Conservation (phyloP, 164 flowering plant genomes). For the Berberis vulgaris region DNA sequence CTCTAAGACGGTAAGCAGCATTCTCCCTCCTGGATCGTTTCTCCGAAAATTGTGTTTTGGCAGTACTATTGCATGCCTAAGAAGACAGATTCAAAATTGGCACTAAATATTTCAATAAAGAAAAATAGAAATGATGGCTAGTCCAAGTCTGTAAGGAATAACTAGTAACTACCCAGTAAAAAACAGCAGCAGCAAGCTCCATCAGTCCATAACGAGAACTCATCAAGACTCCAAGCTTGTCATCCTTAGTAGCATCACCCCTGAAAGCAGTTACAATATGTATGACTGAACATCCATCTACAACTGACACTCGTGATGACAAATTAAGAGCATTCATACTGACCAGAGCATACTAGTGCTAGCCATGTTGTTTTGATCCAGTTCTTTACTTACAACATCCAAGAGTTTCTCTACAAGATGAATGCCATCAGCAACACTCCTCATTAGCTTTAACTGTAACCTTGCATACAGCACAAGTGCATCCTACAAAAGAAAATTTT, state of each 20-base stretch:
- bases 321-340: conserved; percentile 9
- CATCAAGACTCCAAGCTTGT: conserved; percentile 45
- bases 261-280: conserved; percentile 24
- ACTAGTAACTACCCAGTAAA: conserved; percentile 53
- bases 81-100: conserved; percentile 5
- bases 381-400: conserved; percentile 66
- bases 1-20: conserved; percentile 46
- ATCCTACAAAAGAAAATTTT: conserved; percentile 40
- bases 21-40: conserved; percentile 62
- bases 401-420: conserved; percentile 56
- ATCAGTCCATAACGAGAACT: conserved; percentile 42
- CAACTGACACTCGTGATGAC: background rate
- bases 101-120: background rate
- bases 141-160: background rate
- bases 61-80: conserved; percentile 52
- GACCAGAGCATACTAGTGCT: conserved; percentile 37
- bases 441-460: conserved; percentile 60
- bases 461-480: conserved; percentile 58
- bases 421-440: conserved; percentile 47
- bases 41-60: conserved; percentile 31
- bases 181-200: conserved; percentile 84
- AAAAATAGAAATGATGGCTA: background rate
- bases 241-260: conserved; percentile 58
- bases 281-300: background rate
- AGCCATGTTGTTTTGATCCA: conserved; percentile 51